Evolutionary conservation across 148 eudicot genomes (phyloP), one percentile per base, ranked within the genome.

Genomic region (Camellia granthamiana): DNA sequence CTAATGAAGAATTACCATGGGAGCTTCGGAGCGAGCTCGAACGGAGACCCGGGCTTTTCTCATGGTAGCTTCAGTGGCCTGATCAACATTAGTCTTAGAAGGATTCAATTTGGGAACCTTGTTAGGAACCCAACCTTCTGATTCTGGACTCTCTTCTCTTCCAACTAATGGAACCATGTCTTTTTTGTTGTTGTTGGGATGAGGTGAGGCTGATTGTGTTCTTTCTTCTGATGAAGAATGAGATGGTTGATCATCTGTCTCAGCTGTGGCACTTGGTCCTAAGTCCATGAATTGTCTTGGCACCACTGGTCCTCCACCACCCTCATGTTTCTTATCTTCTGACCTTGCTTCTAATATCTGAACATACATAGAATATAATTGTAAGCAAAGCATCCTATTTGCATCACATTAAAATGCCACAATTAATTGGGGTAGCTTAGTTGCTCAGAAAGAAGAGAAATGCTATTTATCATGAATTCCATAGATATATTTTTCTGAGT

Each of bases 281-380:
- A 91, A 77, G 56, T 94, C 93, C 62, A 92, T 12, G 80, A 91
- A 90, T 70, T 91, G 97, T 21, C 92, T 88, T 16, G 97, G 89
- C 75, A 85, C 83, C 7, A 84, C 64, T 21, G 19, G 11, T 56
- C 42, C 63, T 4, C 77, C 81, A 23, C 19, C 82, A 69, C 63
- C 73, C 63, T 73, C 86, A 0, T 70, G 78, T 30, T 79, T 84
- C 86, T 80, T 79, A 30, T 84, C 86, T 79, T 86, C 88, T 8
- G 67, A 63, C 75, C 85, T 85, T 38, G 62, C 87, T 74, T 83
- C 79, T 49, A 9, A 75, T 6, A 18, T 64, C 87, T 81, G 38
- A 44, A 44, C 38, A 41, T 3, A 41, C 5, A 65, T 2, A 30
- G 1, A 65, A 7, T 3, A 52, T 51, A 54, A 11, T 5, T 21